phyloP scores from a whole-genome alignment of 1,284 basidiomycete genomes.

The Golubevia pallescens region DNA sequence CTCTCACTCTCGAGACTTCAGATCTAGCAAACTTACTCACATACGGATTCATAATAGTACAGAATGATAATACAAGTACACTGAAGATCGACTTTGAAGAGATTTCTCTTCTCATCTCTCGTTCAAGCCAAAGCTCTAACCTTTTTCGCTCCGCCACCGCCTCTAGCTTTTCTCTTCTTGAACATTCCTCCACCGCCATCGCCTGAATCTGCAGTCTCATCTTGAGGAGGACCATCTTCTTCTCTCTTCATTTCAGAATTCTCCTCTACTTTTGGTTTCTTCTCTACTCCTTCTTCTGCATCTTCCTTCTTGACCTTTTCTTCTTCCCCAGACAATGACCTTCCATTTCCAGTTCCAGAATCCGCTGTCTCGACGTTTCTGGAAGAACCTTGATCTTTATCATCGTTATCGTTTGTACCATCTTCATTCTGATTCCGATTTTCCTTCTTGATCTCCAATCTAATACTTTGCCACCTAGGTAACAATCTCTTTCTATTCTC shows the following conservation, averaged over 20 bases:
- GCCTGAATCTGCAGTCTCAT: neutral
- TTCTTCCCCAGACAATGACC: conserved; percentile 1
- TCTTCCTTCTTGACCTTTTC: neutral
- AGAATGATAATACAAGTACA: too few relatives aligned
- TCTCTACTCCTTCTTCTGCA: neutral
- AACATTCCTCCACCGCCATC: conserved; percentile 21
- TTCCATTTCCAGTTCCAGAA: neutral
- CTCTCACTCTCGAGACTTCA: too few relatives aligned
- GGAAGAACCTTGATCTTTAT: neutral
- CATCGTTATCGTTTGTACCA: neutral
- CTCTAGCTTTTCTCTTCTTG: conserved; percentile 41
- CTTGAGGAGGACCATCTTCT: neutral
- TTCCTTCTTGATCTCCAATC: conserved; percentile 11
- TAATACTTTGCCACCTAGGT: conserved; percentile 10
- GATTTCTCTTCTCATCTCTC: neutral
- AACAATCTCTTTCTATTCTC: conserved; percentile 7
- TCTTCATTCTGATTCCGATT: neutral
- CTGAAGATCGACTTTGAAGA: too few relatives aligned
- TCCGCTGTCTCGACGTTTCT: neutral
- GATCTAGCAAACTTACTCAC: too few relatives aligned
- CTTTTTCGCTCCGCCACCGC: conserved; percentile 43
- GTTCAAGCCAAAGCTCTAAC: conserved; percentile 31
- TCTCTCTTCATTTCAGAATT: neutral
- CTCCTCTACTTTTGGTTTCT: neutral
- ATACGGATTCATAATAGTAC: too few relatives aligned